phyloP scores from a whole-genome alignment of 169 alveolate species.

The Plasmodium berghei region DNA sequence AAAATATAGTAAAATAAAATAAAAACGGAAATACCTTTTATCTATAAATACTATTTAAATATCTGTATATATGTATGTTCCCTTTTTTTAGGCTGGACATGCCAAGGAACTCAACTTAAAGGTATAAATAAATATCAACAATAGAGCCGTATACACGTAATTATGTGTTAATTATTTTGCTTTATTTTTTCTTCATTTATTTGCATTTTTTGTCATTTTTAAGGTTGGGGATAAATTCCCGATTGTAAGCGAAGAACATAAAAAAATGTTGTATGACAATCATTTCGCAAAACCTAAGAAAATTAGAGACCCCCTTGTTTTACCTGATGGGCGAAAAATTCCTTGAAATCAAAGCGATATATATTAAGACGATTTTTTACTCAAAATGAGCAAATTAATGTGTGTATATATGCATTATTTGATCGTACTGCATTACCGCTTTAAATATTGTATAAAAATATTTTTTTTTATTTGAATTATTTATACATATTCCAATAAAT shows the following conservation, averaged over 20 bases:
- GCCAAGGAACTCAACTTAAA: constrained; percentile 64
- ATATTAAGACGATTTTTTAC: no score
- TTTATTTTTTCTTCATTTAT: no score
- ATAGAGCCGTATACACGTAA: no score
- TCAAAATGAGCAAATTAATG: no score
- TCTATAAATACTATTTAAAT: background rate
- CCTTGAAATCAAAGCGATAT: constrained; percentile 6
- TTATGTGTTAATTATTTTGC: no score
- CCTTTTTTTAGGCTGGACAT: constrained; percentile 62
- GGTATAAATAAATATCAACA: constrained; percentile 20
- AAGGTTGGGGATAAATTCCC: constrained; percentile 76
- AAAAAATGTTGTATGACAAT: constrained; percentile 78
- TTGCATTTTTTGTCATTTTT: background rate
- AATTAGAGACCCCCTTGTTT: constrained; percentile 78
- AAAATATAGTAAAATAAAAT: background rate
- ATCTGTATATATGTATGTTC: background rate
- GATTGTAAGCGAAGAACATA: constrained; percentile 30
- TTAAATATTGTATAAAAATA: no score
- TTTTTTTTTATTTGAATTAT: no score
- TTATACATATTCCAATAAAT: no score
- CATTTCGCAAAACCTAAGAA: constrained; percentile 83
- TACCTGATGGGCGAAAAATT: constrained; percentile 83
- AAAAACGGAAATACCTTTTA: background rate
- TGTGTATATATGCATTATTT: no score
- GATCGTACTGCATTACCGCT: no score